Evolutionary conservation across 805 yeast genomes (phyloP), one percentile per base, ranked within the genome.

Genomic region (Wickerhamiella hasegawae): DNA sequence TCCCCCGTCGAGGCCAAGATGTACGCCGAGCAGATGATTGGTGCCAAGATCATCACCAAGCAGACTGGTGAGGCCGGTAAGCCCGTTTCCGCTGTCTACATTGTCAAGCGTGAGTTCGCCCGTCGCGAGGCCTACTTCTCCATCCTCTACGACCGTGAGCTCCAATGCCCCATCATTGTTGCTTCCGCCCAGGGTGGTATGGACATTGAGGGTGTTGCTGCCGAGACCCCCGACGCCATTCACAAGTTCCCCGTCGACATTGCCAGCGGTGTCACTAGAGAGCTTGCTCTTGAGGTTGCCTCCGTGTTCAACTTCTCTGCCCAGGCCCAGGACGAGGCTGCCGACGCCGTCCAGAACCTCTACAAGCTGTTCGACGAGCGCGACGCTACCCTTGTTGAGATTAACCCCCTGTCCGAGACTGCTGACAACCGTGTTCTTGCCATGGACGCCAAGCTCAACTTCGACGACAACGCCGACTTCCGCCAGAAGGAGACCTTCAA

Each of bases 201-300:
- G 94, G 95, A 90, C 66, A 90, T 90, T 54, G 99, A 90, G 69
- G 94, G 94, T 59, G 97, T 90, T 49, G 99, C 98, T 42, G 76
- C 76, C 48, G 73, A 69, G 50, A 76, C 72, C 60, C 99, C 99
- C 36, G 73, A 71, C 39, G 94, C 94, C 48, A 90, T 90, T 66
- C 77, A 82, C 65, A 76, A 87, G 46, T 83, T 75, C 70, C 68
- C 78, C 45, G 73, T 90, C 40, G 76, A 78, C 48, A 68, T 82
- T 49, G 69, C 76, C 40, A 62, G 63, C 37, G 96, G 95, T 55
- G 79, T 90, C 54, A 73, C 87, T 47, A 80, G 74, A 48, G 68
- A 65, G 44, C 65, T 75, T 49, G 95, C 95, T 36, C 52, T 62
- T 38, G 71, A 77, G 51, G 70, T 90, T 47, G 94, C 95, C 44